Evolutionary conservation across 108 stramenopile genomes (phyloP), one percentile per base, ranked within the genome.

Genomic region (Parmales sp.): DNA sequence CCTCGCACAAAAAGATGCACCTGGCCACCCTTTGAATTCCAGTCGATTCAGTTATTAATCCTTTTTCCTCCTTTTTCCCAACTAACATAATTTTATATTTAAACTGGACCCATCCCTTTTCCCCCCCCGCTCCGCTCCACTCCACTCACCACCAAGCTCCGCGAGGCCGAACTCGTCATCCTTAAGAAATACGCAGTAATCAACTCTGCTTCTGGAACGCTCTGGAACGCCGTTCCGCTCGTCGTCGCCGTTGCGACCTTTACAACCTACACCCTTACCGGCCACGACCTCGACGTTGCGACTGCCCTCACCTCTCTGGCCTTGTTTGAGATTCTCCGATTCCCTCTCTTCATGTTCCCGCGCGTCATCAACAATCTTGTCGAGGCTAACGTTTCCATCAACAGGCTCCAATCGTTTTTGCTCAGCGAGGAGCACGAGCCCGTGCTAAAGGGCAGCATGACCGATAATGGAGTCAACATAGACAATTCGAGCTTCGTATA

Each of bases 261-360:
- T 78, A 71, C 83, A 8, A 71, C 87, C 5, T 94, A 90, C 64
- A 85, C 93, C 11, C 44, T 71, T 19, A 37, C 70, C 1, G 92
- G 94, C 20, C 68, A 93, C 38, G 45, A 72, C 31, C 63, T 98
- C 39, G 86, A 84, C 43, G 88, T 89, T 0, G 86, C 87, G 2
- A 65, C 65, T 26, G 87, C 88, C 8, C 74, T 91, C 45, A 90
- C 90, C 0, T 83, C 95, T 1, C 70, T 99, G 22, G 84, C 94
- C 0, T 76, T 98, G 20, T 96, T 99, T 72, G 90, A 95, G 51
- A 77, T 95, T 20, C 85, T 95, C 51, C 79, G 96, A 50, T 86
- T 95, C 85, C 98, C 98, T 1, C 85, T 99, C 34, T 81, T 92
- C 50, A 91, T 95, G 82, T 70, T 95, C 1, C 97, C 90, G 8